Evolutionary conservation across 306 rosid genomes (phyloP).

Genomic region (Begonia loranthoides): DNA sequence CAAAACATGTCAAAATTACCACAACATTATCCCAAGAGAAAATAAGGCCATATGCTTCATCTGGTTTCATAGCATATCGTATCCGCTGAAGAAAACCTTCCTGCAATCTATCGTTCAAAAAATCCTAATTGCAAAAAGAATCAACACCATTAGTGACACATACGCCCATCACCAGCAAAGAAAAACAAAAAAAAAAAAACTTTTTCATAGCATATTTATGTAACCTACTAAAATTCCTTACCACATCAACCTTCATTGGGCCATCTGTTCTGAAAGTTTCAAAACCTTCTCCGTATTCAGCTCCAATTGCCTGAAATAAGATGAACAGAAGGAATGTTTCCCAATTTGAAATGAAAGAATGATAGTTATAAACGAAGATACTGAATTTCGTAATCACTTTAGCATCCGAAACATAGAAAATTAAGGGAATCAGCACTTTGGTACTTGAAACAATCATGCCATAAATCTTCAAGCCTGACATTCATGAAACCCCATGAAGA

Average conservation of each 20-base stretch:
- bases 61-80: conserved; percentile 98
- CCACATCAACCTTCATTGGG: conserved; percentile 90
- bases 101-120: conserved; percentile 85
- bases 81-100: conserved; percentile 88
- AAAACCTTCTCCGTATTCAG: conserved; percentile 99
- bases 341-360: too few relatives aligned
- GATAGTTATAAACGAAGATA: too few relatives aligned
- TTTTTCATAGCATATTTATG: neutral
- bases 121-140: conserved; percentile 56
- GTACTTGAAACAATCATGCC: neutral
- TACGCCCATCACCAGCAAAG: neutral
- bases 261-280: conserved; percentile 94
- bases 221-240: conserved; percentile 23
- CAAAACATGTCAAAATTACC: conserved; percentile 29
- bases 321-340: neutral
- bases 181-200: too few relatives aligned
- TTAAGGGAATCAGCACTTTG: neutral
- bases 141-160: conserved; percentile 12
- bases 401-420: too few relatives aligned
- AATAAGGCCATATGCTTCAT: conserved; percentile 95
- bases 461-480: too few relatives aligned
- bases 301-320: conserved; percentile 78
- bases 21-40: conserved; percentile 96
- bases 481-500: conserved; percentile 1
- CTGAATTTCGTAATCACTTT: too few relatives aligned